A percentile compares a stretch with the other conserved stretches of the same genome.
These are phyloP conservation scores for Silene uniflora DNA, from an alignment of 148 eudicot genomes.

Conservation along the genomic window DNA sequence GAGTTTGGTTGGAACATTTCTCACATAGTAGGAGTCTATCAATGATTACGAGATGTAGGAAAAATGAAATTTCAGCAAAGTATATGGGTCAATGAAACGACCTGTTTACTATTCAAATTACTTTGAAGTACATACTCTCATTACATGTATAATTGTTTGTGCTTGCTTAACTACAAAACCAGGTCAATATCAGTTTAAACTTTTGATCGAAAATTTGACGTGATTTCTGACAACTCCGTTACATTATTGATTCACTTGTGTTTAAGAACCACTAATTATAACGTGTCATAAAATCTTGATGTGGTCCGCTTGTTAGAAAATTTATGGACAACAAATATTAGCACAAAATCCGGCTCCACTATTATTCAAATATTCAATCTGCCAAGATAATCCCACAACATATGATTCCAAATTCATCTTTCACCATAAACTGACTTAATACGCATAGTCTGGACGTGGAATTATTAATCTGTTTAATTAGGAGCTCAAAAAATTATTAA, in stretches of 20 bases:
- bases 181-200: too few species aligned
- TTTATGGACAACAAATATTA: not conserved
- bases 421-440: not conserved
- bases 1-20: too few species aligned
- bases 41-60: too few species aligned
- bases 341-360: not conserved
- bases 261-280: too few species aligned
- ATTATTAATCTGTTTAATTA: not conserved
- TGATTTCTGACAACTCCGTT: not conserved
- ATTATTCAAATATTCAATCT: not conserved
- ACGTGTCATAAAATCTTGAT: not conserved
- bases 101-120: too few species aligned
- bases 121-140: too few species aligned
- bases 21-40: too few species aligned
- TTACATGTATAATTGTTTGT: too few species aligned
- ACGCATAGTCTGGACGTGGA: not conserved
- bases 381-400: not conserved
- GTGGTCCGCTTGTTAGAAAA: constrained; percentile 2
- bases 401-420: not conserved
- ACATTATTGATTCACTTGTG: not conserved
- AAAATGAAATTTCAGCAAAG: too few species aligned
- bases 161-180: too few species aligned
- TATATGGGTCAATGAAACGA: too few species aligned
- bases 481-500: not conserved
- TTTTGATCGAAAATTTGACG: too few species aligned